Evolutionary conservation across 2,329 filamentous ascomycete genomes (phyloP), one percentile per base, ranked within the genome.

Genomic region (Leptographium galeiforme): DNA sequence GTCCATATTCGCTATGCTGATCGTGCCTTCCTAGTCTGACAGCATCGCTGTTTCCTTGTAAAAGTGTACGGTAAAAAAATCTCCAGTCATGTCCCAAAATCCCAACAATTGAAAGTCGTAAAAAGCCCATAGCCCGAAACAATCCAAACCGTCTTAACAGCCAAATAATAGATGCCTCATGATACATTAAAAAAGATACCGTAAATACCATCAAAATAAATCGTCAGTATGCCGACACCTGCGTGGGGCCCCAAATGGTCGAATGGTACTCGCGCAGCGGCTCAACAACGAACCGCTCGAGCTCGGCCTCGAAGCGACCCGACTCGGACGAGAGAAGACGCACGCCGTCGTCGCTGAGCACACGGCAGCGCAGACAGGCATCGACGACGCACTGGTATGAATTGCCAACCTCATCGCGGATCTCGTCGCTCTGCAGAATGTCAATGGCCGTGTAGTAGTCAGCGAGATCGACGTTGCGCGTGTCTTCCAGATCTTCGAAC

Each of bases 381-480:
- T 56, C 52, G 40, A 57, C 53, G 4, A 56, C 57, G 8, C 41
- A 43, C 47, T 58, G 57, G 43, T 58, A 58, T 6, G 43, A 48
- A 8, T 55, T 54, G 39, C 57, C 57, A 10, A 57, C 52, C 39
- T 58, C 56, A 43, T 58, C 57, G 33, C 56, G 53, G 48, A 58
- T 57, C 39, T 56, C 52, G 47, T 57, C 55, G 57, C 53, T 56
- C 34, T 55, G 33, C 33, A 58, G 54, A n/a, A 58, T 49, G 19
- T 51, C 54, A 8, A 57, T 39, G 41, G 57, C 56, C 34, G 56
- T 58, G 51, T 39, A 55, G 47, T 58, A 58, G 53, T 58, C 56
- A 14, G 38, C 53, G 6, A 57, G 49, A 34, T 58, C 57, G 6
- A 53, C 52, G 12, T 58, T 53, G 19, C 30, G 48, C 16, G 36